A percentile compares a stretch with the other conserved stretches of the same genome.
phyloP scores from a whole-genome alignment of 805 yeast genomes.

The Cyberlindnera xylosilytica region DNA sequence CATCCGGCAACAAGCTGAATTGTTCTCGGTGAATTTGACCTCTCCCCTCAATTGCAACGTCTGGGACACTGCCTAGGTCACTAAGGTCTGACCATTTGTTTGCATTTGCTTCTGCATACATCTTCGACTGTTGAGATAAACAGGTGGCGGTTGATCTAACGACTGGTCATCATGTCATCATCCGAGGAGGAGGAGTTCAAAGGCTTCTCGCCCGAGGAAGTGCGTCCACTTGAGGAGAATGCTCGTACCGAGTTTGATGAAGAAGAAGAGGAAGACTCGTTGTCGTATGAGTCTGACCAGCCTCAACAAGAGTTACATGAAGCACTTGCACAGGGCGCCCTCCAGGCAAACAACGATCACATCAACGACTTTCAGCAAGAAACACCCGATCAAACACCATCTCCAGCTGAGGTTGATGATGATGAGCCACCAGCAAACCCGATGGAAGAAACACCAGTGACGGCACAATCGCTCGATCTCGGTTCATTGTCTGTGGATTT shows the following conservation, averaged over 20 bases:
- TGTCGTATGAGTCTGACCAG: too few species aligned
- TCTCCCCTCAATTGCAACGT: too few species aligned
- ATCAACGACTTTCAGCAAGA: neutral
- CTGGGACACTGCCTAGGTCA: neutral
- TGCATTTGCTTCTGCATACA: neutral
- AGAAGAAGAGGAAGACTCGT: too few species aligned
- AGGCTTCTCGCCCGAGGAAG: neutral
- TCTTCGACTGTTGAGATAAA: neutral
- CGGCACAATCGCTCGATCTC: neutral
- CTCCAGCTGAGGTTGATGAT: too few species aligned
- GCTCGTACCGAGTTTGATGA: too few species aligned
- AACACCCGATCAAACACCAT: neutral
- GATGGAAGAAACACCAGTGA: neutral
- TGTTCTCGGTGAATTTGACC: too few species aligned
- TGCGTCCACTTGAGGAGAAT: too few species aligned
- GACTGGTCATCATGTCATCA: neutral
- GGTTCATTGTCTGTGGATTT: slow-evolving; percentile 34
- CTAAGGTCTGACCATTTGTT: neutral
- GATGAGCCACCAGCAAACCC: too few species aligned
- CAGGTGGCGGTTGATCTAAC: neutral
- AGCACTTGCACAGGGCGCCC: neutral
- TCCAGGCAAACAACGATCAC: neutral
- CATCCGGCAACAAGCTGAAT: neutral
- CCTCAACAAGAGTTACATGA: too few species aligned
- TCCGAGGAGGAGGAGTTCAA: too few species aligned